These are phyloP conservation scores for Cryptococcus jaspeensis DNA, from an alignment of 1,284 basidiomycete genomes.

Conservation along the genomic window DNA sequence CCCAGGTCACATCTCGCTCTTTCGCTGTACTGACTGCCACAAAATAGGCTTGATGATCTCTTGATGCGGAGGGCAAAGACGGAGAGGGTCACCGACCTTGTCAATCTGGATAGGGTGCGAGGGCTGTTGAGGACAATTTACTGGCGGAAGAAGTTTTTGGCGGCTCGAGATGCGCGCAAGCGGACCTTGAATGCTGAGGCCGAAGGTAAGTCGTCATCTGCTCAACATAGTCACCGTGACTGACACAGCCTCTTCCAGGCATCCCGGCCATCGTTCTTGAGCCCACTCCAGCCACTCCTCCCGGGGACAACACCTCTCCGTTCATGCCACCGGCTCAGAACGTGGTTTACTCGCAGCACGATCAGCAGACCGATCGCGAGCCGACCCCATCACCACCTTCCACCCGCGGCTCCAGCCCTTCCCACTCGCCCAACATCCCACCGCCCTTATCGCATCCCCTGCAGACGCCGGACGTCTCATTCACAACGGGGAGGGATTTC, in stretches of 20 bases:
- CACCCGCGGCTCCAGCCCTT: constrained; percentile 12
- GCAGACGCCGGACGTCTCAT: not conserved
- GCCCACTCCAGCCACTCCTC: constrained; percentile 36
- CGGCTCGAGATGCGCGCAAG: constrained; percentile 26
- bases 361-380: not conserved
- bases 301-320: constrained; percentile 14
- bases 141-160: constrained; percentile 66
- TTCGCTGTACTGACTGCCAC: not conserved
- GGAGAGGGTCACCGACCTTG: constrained; percentile 73
- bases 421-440: constrained; percentile 12
- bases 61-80: constrained; percentile 72
- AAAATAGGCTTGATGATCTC: constrained; percentile 71
- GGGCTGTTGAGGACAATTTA: constrained; percentile 74
- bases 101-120: constrained; percentile 77
- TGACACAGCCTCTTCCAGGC: constrained; percentile 10
- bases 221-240: too few species aligned
- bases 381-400: constrained; percentile 15
- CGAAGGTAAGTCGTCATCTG: constrained; percentile 17
- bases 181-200: constrained; percentile 31
- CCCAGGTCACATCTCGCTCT: too few species aligned
- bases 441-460: not conserved
- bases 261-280: constrained; percentile 51
- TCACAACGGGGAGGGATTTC: not conserved
- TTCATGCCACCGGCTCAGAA: constrained; percentile 18
- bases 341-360: not conserved